Evolutionary conservation across 495 filamentous ascomycete species (phyloP).

Genomic region (Cudoniella acicularis): DNA sequence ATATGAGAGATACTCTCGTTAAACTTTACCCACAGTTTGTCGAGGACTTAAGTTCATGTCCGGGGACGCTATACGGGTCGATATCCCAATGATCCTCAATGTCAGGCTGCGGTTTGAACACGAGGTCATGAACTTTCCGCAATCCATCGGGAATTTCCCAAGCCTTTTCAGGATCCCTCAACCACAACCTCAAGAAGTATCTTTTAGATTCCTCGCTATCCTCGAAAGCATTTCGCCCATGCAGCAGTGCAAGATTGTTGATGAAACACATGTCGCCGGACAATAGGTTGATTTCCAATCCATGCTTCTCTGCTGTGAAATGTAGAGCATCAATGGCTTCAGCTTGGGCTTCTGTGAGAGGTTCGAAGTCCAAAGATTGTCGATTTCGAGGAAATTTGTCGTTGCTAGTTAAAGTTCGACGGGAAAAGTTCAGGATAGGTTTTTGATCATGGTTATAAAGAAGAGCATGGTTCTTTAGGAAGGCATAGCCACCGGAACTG

Average conservation of each 20-base stretch:
- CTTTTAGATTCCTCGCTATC: constrained; percentile 32
- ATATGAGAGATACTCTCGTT: no score
- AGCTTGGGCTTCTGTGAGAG: constrained; percentile 50
- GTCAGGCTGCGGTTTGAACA: no score
- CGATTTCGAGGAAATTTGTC: constrained; percentile 48
- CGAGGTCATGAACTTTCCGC: constrained; percentile 1
- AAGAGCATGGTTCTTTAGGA: constrained; percentile 51
- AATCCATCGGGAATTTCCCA: constrained; percentile 4
- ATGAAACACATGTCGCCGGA: constrained; percentile 73
- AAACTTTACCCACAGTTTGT: no score
- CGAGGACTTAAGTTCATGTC: no score
- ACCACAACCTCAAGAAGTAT: constrained; percentile 1
- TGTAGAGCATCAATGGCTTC: constrained; percentile 65
- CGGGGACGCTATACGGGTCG: no score
- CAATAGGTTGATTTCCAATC: constrained; percentile 48
- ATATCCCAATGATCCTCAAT: no score
- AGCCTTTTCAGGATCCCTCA: constrained; percentile 4
- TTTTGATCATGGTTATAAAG: constrained; percentile 51
- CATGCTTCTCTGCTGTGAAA: constrained; percentile 53
- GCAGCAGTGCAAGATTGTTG: constrained; percentile 70
- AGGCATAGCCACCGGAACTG: no score
- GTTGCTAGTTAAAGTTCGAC: constrained; percentile 54
- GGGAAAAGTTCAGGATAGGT: constrained; percentile 58
- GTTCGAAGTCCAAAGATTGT: constrained; percentile 33
- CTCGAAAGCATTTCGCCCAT: constrained; percentile 60